Base-by-base conservation (phyloP, 2,329 filamentous ascomycete species). In the Xylariaceae sp. region DNA sequence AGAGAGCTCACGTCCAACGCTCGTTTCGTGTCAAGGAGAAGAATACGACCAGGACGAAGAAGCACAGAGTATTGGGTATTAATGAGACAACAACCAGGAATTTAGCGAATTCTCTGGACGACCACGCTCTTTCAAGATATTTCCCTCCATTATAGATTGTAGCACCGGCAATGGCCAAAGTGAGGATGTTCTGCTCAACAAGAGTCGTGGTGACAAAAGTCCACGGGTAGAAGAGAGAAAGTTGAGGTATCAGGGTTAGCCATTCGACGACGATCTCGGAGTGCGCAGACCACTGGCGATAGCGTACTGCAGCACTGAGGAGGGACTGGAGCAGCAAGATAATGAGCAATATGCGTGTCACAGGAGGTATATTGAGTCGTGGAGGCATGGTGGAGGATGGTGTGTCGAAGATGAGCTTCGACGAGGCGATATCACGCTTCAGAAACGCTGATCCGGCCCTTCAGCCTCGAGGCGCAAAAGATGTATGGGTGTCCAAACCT, bases 101-200 rank as follows among this genome's bases (percentile, higher is more conserved):
- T 66, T 95, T 96, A 57, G 82, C 88, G 63, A 96, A 88, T 64
- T 97, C 91, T 43, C 78, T 79, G 19, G 88, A 91, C 24, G 89
- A 90, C 93, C 91, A 98, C 26, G 93, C 91, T 58, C 93, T 78
- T 74, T 98, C 93, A 17, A 98, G 79, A 64, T 98, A 98, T 55
- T 89, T 82, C 9, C 93, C 93, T 41, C 91, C 91, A 69, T 95
- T 88, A 65, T 90, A 95, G 40, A 97, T 68, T 1, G 90, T 90
- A 33, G 83, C 71, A 19, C 76, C 83, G 36, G 88, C 89, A 43
- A 95, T 80, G 19, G 79, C 68, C 33, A 96, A 74, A 9, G 89
- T 95, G 59, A 95, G 86, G 55, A 97, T 73, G 64, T 97, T 97
- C 65, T 88, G 86, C 70, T 98, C 93, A 37, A 96, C 89, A 42